Evolutionary conservation across 2,329 filamentous ascomycete species (phyloP).

Genomic region (Rosellinia necatrix): DNA sequence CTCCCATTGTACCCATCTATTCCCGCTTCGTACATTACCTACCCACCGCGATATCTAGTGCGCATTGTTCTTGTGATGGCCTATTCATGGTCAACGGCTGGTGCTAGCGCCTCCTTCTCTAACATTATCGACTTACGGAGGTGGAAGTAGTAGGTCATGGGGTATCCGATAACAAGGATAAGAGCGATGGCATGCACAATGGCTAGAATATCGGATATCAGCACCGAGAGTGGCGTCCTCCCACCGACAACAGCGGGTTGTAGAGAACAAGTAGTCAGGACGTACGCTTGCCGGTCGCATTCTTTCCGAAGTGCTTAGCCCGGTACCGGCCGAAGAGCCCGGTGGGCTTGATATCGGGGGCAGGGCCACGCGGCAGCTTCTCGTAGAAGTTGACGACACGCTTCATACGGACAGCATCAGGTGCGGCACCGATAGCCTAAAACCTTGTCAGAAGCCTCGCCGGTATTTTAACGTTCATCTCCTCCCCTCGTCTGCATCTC

Average conservation of each 20-base stretch:
- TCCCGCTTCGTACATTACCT: conserved; percentile 5
- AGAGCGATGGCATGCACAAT: conserved; percentile 83
- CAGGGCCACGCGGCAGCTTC: conserved; percentile 91
- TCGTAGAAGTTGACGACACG: conserved; percentile 98
- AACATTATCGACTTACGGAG: conserved; percentile 71
- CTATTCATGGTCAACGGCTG: conserved; percentile 52
- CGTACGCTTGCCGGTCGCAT: conserved; percentile 86
- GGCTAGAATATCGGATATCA: conserved; percentile 58
- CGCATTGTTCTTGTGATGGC: conserved; percentile 99
- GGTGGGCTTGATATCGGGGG: conserved; percentile 79
- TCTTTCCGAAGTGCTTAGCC: conserved; percentile 93
- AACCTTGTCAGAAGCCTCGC: conserved; percentile 44
- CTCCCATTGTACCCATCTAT: conserved; percentile 25
- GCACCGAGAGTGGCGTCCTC: conserved; percentile 9
- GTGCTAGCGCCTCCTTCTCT: background rate
- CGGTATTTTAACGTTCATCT: conserved; percentile 5
- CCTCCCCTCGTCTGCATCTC: background rate
- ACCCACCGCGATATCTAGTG: conserved; percentile 66
- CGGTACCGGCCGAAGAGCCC: conserved; percentile 90
- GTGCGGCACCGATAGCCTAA: conserved; percentile 90
- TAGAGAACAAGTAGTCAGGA: conserved; percentile 34
- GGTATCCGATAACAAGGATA: conserved; percentile 84
- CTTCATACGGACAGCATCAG: conserved; percentile 97
- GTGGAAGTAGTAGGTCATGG: conserved; percentile 99
- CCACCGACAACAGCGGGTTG: background rate